phyloP scores from a whole-genome alignment of 1,139 yeast species.

The Arxiozyma slooffiae region DNA sequence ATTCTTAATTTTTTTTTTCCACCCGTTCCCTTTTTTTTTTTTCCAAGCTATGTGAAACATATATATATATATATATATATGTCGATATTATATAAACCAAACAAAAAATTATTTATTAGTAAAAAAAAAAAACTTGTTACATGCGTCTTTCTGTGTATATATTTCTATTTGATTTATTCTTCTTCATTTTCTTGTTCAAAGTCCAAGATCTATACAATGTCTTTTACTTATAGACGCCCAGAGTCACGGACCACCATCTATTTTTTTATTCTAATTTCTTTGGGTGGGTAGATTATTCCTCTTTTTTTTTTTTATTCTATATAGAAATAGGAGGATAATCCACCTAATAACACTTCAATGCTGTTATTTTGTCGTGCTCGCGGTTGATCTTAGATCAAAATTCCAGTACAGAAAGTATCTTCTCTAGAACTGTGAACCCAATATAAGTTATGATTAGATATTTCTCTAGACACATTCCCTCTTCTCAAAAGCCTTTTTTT shows the following conservation, averaged over 20 bases:
- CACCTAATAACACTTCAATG: slow-evolving; percentile 3
- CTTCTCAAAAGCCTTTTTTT: too few relatives aligned
- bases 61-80: too few relatives aligned
- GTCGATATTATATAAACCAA: neutral
- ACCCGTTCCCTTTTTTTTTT: too few relatives aligned
- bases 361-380: slow-evolving; percentile 61
- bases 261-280: neutral
- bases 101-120: neutral
- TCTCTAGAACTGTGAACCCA: slow-evolving; percentile 15
- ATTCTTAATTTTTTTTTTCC: too few relatives aligned
- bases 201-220: slow-evolving; percentile 47
- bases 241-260: slow-evolving; percentile 57
- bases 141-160: too few relatives aligned
- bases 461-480: slow-evolving; percentile 10
- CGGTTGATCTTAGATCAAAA: slow-evolving; percentile 64
- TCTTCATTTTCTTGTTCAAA: neutral
- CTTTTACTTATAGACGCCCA: slow-evolving; percentile 76
- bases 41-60: neutral
- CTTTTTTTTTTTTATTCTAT: neutral
- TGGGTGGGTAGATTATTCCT: slow-evolving; percentile 3
- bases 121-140: too few relatives aligned
- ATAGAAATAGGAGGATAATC: neutral
- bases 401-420: slow-evolving; percentile 12
- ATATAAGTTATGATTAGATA: slow-evolving; percentile 16
- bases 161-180: too few relatives aligned